Percentiles rank a stretch among this genome's conserved stretches.
phyloP scores from a whole-genome alignment of 2,329 filamentous ascomycete genomes.

The Colletotrichum sp. region DNA sequence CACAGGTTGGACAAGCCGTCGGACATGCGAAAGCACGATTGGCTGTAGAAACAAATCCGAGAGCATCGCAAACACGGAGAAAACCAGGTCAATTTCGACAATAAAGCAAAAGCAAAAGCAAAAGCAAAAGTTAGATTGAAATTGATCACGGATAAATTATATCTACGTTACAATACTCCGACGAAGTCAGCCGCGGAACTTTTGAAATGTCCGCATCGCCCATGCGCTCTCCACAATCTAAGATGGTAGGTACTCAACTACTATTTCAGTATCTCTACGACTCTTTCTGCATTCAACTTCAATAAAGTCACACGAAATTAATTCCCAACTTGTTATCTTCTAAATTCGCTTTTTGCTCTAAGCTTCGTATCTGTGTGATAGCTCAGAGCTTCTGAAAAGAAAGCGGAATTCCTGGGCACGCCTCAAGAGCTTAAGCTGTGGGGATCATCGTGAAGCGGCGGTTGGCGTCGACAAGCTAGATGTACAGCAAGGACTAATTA shows the following conservation, averaged over 20 bases:
- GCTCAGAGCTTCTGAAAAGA: background rate
- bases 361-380: rapidly evolving
- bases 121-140: background rate
- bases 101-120: background rate
- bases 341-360: background rate
- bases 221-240: background rate
- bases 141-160: rapidly evolving
- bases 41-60: background rate
- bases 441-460: background rate
- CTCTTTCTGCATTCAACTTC: rapidly evolving
- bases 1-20: rapidly evolving
- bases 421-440: rapidly evolving
- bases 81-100: background rate
- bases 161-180: background rate
- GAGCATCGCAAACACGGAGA: background rate
- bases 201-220: background rate
- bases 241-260: background rate
- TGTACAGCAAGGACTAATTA: rapidly evolving
- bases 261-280: background rate
- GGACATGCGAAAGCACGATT: rapidly evolving
- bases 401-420: rapidly evolving
- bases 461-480: background rate
- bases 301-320: background rate
- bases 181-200: background rate
- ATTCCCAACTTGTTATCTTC: rapidly evolving